Evolutionary conservation across 441 rosid genomes (phyloP).

Genomic region (Bruguiera hainesii): DNA sequence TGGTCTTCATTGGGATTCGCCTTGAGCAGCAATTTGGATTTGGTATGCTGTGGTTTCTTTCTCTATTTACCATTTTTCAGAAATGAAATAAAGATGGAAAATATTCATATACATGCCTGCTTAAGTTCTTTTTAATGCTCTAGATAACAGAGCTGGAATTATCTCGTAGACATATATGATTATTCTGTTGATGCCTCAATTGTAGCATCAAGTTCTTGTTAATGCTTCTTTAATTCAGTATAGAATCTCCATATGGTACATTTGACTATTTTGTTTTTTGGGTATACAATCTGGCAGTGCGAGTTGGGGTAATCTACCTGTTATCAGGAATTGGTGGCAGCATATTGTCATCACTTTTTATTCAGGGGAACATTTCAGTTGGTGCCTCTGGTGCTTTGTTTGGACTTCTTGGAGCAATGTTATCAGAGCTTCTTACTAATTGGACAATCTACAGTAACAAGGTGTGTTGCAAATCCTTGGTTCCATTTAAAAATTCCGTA

Average conservation of each 20-base stretch:
- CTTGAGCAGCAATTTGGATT: constrained; percentile 92
- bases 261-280: not conserved
- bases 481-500: not conserved
- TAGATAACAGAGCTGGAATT: not conserved
- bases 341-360: constrained; percentile 66
- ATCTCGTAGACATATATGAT: not conserved
- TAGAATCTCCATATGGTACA: not conserved
- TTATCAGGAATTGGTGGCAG: constrained; percentile 84
- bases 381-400: constrained; percentile 97
- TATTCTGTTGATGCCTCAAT: not conserved
- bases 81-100: not conserved
- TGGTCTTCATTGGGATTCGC: constrained; percentile 69
- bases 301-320: constrained; percentile 69
- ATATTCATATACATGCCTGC: not conserved
- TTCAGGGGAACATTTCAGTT: constrained; percentile 59
- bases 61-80: not conserved
- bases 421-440: constrained; percentile 85
- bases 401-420: constrained; percentile 94
- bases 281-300: constrained; percentile 38
- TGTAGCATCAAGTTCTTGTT: not conserved
- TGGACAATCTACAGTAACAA: constrained; percentile 87
- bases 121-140: not conserved
- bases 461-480: constrained; percentile 35
- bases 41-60: constrained; percentile 40
- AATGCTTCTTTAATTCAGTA: not conserved